A percentile compares a stretch with the other conserved stretches of the same genome.
Conservation (phyloP, 345 rosid genomes). For the Syzygium grande region DNA sequence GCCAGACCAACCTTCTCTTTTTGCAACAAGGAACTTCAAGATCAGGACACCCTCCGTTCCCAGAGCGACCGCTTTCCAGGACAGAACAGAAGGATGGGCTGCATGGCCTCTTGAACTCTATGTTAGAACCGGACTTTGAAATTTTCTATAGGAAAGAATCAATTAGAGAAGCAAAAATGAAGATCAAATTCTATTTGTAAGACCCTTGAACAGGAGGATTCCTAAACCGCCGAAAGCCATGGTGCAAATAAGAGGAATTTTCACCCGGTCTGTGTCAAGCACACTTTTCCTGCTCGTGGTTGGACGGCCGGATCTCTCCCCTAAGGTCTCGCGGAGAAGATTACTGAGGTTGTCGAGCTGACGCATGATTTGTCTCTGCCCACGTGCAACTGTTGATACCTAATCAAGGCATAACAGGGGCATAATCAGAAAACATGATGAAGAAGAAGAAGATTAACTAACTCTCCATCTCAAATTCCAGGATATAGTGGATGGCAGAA, state of each 20-base stretch:
- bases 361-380: slow-evolving; percentile 76
- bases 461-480: not conserved
- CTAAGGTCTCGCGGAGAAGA: slow-evolving; percentile 41
- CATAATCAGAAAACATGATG: slow-evolving; percentile 2
- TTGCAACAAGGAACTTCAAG: not conserved
- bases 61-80: not conserved
- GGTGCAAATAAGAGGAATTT: slow-evolving; percentile 42
- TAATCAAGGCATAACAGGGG: slow-evolving; percentile 14
- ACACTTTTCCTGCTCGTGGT: slow-evolving; percentile 22
- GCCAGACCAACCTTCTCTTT: not conserved
- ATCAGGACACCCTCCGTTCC: not conserved
- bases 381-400: slow-evolving; percentile 52
- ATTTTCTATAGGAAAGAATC: not conserved
- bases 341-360: slow-evolving; percentile 58
- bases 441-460: not conserved
- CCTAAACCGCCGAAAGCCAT: slow-evolving; percentile 66
- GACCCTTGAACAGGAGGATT: slow-evolving; percentile 38
- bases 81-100: not conserved
- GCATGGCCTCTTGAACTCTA: not conserved
- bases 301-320: slow-evolving; percentile 29
- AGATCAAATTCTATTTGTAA: slow-evolving; percentile 23
- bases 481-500: not conserved
- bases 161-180: not conserved
- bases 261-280: slow-evolving; percentile 23
- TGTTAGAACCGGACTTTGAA: not conserved